phyloP scores from a whole-genome alignment of 1,284 basidiomycete species.

The Ustilago trichophora region DNA sequence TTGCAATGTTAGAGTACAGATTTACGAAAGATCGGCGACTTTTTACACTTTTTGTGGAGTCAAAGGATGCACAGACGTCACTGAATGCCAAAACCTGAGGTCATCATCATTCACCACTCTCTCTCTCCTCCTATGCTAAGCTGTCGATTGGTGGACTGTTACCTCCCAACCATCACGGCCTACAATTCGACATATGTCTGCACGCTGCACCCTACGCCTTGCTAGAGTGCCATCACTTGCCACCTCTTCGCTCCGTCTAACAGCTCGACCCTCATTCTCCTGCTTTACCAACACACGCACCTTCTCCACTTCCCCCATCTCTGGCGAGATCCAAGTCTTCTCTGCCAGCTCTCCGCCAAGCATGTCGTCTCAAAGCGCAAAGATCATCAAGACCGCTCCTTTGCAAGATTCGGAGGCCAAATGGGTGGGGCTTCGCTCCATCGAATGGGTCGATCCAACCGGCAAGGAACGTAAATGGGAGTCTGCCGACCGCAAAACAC shows the following conservation, averaged over 20 bases:
- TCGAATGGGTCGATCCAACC: slow-evolving; percentile 62
- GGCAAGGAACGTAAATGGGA: slow-evolving; percentile 64
- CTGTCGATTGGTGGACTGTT: no score
- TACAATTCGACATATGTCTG: slow-evolving; percentile 24
- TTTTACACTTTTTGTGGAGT: slow-evolving; percentile 2
- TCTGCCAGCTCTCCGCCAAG: slow-evolving; percentile 6
- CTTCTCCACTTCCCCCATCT: not conserved
- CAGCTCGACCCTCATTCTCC: not conserved
- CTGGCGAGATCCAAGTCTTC: slow-evolving; percentile 3
- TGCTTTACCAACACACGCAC: not conserved
- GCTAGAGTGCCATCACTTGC: slow-evolving; percentile 15
- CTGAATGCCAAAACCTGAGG: no score
- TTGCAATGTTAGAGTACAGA: no score
- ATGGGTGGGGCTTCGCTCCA: slow-evolving; percentile 61
- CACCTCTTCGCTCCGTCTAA: no score
- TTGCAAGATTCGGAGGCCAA: slow-evolving; percentile 57
- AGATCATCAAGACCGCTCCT: slow-evolving; percentile 33
- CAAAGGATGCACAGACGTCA: no score
- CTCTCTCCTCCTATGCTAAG: no score
- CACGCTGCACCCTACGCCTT: slow-evolving; percentile 9
- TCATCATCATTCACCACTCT: slow-evolving; percentile 8
- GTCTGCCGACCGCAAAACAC: slow-evolving; percentile 59
- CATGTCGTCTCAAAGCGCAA: slow-evolving; percentile 49
- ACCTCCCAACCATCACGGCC: no score
- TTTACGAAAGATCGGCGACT: not conserved